Evolutionary conservation across 495 filamentous ascomycete genomes (phyloP), one percentile per base, ranked within the genome.

Genomic region (Massariosphaeria phaeospora): DNA sequence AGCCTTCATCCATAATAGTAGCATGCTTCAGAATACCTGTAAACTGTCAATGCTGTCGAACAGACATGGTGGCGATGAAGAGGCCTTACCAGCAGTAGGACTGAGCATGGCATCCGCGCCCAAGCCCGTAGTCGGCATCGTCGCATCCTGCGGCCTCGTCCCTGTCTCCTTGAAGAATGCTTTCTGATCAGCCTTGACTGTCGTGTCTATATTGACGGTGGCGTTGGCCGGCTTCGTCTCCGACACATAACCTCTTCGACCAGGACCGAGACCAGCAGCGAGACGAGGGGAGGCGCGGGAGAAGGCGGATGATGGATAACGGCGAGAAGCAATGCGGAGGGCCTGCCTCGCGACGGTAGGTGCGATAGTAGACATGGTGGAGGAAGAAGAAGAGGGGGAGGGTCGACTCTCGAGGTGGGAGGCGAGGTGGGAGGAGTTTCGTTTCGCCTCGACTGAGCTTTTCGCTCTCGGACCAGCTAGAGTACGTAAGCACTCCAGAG

Each of bases 1-100:
- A 83, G 57, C 94, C 93, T 73, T 95, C 83, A 65, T 96, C 93
- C 86, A 97, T 86, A 50, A 95, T 75, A 24, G 87, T 88, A 2
- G 90, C 94, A 66, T 95, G 85, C 71, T 93, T 94, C 39, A 99
- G 78, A 40, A 96, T 86, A 52, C 83, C 83, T 83, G 56, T 10
- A 8, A 23, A 7, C 10, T 35, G 46, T 65, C 34, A 63, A 40
- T n/a, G 23, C 38, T 3, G 20, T 36, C 17, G 36, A 34, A 30
- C 21, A 31, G 13, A 3, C 34, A 35, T 31, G 18, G 10, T 2
- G n/a, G 35, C 18, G 36, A 57, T 26, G 59, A 43, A 34, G 21
- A 21, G 45, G 18, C 31, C 54, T 31, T 62, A 72, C 84, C 86
- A 43, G 89, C 89, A 55, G 86, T 77, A 8, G 90, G 89, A 69